Evolutionary conservation across 2,329 filamentous ascomycete genomes (phyloP).

Genomic region (Colletotrichum sp.): DNA sequence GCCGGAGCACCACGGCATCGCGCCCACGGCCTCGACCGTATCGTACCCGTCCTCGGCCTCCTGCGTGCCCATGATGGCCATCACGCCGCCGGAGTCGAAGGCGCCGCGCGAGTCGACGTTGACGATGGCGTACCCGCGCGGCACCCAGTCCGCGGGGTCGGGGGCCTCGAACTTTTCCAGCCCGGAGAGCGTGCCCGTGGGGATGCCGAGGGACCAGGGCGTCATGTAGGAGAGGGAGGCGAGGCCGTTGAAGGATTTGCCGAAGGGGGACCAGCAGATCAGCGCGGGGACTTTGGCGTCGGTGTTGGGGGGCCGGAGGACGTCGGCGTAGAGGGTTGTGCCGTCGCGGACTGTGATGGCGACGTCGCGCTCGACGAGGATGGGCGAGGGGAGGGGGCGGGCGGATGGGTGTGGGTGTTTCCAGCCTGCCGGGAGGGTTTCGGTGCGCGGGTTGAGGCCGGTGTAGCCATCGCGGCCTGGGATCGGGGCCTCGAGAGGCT

Average conservation of each 20-base stretch:
- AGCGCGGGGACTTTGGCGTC: slow-evolving; percentile 43
- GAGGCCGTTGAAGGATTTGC: slow-evolving; percentile 46
- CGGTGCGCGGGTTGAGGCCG: slow-evolving; percentile 38
- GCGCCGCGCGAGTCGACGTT: slow-evolving; percentile 33
- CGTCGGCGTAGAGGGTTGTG: slow-evolving; percentile 43
- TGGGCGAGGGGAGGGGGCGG: slow-evolving; percentile 22
- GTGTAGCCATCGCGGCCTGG: slow-evolving; percentile 13
- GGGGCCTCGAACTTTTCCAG: slow-evolving; percentile 34
- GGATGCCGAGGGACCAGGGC: slow-evolving; percentile 42
- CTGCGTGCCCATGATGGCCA: slow-evolving; percentile 26
- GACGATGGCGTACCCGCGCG: slow-evolving; percentile 31
- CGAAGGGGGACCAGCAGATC: slow-evolving; percentile 48
- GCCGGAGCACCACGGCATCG: slow-evolving; percentile 29
- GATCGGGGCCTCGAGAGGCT: background rate
- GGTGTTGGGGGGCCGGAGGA: slow-evolving; percentile 44
- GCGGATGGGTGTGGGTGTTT: slow-evolving; percentile 29
- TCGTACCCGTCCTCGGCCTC: slow-evolving; percentile 29
- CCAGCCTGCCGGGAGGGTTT: slow-evolving; percentile 41
- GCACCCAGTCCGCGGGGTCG: slow-evolving; percentile 33
- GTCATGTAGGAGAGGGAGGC: slow-evolving; percentile 40
- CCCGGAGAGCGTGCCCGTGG: slow-evolving; percentile 22
- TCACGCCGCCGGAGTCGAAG: slow-evolving; percentile 29
- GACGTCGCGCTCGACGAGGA: slow-evolving; percentile 49
- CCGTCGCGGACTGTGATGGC: slow-evolving; percentile 44
- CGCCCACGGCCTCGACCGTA: slow-evolving; percentile 26